These are phyloP conservation scores for Chlorella sorokiniana DNA, from an alignment of 139 green algal species.

Conservation along the genomic window DNA sequence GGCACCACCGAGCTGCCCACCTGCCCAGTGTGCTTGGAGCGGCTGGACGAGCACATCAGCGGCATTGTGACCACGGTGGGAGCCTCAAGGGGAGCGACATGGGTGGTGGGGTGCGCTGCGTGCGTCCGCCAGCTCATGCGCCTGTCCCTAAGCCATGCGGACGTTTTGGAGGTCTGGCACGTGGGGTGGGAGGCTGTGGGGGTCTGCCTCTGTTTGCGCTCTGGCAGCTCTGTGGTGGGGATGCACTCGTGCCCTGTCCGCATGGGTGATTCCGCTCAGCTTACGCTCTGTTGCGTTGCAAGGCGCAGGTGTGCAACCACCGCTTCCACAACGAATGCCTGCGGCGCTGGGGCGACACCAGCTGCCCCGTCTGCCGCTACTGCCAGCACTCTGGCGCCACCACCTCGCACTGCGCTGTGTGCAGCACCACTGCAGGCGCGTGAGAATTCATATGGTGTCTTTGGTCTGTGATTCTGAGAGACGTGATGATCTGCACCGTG, in stretches of 20 bases:
- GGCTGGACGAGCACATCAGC: conserved; percentile 93
- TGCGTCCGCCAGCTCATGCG: too few species aligned
- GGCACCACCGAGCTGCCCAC: conserved; percentile 63
- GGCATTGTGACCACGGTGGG: conserved; percentile 91
- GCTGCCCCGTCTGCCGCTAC: conserved; percentile 93
- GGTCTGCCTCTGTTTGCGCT: background rate
- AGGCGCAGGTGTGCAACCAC: conserved; percentile 92
- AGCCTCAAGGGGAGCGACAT: background rate
- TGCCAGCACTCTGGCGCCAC: conserved; percentile 51
- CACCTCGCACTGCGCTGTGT: conserved; percentile 73
- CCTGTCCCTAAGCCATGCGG: too few species aligned
- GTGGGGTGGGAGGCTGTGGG: too few species aligned
- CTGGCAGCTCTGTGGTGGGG: too few species aligned
- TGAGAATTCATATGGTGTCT: background rate
- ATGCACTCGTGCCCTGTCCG: too few species aligned
- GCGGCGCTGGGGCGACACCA: conserved; percentile 87
- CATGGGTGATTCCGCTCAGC: too few species aligned
- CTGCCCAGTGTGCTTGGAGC: conserved; percentile 96
- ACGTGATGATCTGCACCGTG: background rate
- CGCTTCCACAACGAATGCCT: conserved; percentile 95
- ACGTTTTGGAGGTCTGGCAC: too few species aligned
- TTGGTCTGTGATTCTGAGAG: too few species aligned
- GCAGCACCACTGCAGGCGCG: conserved; percentile 51
- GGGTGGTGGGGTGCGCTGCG: too few species aligned
- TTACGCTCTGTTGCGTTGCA: background rate